These are phyloP conservation scores for Penicillium maclennaniae DNA, from an alignment of 495 filamentous ascomycete species.

Conservation along the genomic window DNA sequence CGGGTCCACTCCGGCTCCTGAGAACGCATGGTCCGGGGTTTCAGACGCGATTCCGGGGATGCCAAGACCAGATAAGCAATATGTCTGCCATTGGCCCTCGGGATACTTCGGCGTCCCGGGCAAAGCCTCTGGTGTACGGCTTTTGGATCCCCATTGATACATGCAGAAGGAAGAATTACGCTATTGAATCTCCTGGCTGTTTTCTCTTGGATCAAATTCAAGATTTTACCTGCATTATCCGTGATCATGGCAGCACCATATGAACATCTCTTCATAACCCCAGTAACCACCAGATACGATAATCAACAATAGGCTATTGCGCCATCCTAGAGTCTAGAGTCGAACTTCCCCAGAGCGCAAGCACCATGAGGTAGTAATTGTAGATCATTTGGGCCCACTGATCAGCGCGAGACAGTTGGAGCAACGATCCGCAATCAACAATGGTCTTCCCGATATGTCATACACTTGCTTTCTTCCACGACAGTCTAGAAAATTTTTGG, in stretches of 20 bases:
- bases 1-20: slow-evolving; percentile 12
- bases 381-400: not conserved
- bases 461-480: no score
- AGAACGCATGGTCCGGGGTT: slow-evolving; percentile 15
- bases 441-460: not conserved
- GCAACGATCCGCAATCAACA: not conserved
- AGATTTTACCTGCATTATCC: not conserved
- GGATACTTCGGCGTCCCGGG: slow-evolving; percentile 23
- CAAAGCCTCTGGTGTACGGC: slow-evolving; percentile 10
- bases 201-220: not conserved
- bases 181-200: slow-evolving; percentile 12
- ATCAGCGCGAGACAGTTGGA: not conserved
- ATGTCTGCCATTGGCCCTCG: slow-evolving; percentile 23
- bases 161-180: not conserved
- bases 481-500: not conserved
- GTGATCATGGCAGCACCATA: not conserved
- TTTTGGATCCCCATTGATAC: not conserved
- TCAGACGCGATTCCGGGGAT: slow-evolving; percentile 9
- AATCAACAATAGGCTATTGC: not conserved
- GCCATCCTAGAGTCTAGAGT: not conserved
- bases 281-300: not conserved
- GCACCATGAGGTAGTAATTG: not conserved
- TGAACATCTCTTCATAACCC: not conserved
- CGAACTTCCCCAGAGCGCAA: not conserved
- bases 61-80: slow-evolving; percentile 28